A percentile compares a stretch with the other conserved stretches of the same genome.
Conservation (phyloP, 1,284 basidiomycete species). For the Cryptococcus jaspeensis region DNA sequence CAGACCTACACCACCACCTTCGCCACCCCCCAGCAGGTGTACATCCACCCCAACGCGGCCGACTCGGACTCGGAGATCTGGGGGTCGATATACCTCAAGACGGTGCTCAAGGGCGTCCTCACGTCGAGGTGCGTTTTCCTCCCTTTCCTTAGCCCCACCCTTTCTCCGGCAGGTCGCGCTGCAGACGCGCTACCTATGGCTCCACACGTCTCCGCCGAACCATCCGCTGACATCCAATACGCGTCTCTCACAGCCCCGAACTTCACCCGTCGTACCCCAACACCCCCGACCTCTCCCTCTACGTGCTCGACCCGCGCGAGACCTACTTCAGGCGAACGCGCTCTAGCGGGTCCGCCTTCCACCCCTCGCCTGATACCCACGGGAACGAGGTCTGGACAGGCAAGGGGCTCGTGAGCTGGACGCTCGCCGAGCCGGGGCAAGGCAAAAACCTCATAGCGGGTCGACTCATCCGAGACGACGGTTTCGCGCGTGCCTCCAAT, state of each 20-base stretch:
- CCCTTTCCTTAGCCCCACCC: not conserved
- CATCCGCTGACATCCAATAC: not conserved
- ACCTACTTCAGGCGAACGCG: constrained; percentile 40
- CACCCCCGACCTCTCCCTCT: constrained; percentile 42
- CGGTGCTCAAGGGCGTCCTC: constrained; percentile 44
- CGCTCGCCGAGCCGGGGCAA: constrained; percentile 38
- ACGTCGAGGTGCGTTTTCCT: constrained; percentile 37
- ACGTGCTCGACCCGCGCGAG: constrained; percentile 48
- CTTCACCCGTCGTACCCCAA: constrained; percentile 32
- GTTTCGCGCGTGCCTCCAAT: constrained; percentile 12
- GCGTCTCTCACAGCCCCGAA: constrained; percentile 35
- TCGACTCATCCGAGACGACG: constrained; percentile 24
- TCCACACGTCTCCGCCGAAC: not conserved
- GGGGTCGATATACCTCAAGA: constrained; percentile 48
- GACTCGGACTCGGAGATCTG: constrained; percentile 22
- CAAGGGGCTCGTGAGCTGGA: constrained; percentile 45
- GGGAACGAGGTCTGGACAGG: constrained; percentile 45
- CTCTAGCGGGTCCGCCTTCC: constrained; percentile 1
- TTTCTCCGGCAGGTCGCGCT: not conserved
- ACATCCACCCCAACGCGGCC: constrained; percentile 40
- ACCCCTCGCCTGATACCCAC: not conserved
- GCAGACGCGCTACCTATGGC: no score
- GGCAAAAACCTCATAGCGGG: constrained; percentile 49
- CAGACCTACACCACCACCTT: constrained; percentile 42
- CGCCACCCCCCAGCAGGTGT: constrained; percentile 39